phyloP scores from a whole-genome alignment of 2,329 filamentous ascomycete genomes.

The Coniochaeta pulveracea region DNA sequence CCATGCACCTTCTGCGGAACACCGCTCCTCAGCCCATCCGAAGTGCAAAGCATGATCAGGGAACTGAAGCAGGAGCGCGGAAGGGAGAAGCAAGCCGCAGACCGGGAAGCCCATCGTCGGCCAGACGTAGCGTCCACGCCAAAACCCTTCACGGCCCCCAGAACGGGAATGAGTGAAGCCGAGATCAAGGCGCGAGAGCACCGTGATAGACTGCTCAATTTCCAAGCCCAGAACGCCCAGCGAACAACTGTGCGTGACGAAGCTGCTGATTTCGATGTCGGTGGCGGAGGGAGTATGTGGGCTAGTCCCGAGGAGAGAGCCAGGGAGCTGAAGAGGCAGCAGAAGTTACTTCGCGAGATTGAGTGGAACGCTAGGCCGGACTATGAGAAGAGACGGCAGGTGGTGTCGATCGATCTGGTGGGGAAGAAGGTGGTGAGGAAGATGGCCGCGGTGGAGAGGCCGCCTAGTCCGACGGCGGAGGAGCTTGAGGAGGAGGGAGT shows the following conservation, averaged over 20 bases:
- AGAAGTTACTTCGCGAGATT: slow-evolving; percentile 72
- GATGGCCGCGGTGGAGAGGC: slow-evolving; percentile 53
- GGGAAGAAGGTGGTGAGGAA: slow-evolving; percentile 65
- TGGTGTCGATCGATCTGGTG: slow-evolving; percentile 75
- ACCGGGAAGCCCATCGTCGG: slow-evolving; percentile 58
- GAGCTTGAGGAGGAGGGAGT: slow-evolving; percentile 16
- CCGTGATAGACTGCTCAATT: slow-evolving; percentile 67
- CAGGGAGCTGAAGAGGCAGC: slow-evolving; percentile 72
- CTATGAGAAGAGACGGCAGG: slow-evolving; percentile 77
- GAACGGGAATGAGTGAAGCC: slow-evolving; percentile 36
- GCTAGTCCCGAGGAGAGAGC: slow-evolving; percentile 74
- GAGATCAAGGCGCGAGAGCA: slow-evolving; percentile 64
- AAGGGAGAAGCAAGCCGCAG: slow-evolving; percentile 71
- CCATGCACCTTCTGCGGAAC: slow-evolving; percentile 85
- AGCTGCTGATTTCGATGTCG: slow-evolving; percentile 52
- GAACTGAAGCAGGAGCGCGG: slow-evolving; percentile 79
- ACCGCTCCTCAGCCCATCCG: slow-evolving; percentile 57
- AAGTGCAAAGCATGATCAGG: slow-evolving; percentile 77
- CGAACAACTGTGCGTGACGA: slow-evolving; percentile 82
- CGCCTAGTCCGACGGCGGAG: slow-evolving; percentile 36
- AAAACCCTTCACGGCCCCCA: slow-evolving; percentile 44
- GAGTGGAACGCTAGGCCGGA: slow-evolving; percentile 78
- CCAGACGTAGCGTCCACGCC: slow-evolving; percentile 53
- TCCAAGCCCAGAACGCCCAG: slow-evolving; percentile 76
- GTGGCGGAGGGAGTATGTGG: slow-evolving; percentile 56